phyloP scores from a whole-genome alignment of 345 rosid genomes.

The Rhizophora mangle region DNA sequence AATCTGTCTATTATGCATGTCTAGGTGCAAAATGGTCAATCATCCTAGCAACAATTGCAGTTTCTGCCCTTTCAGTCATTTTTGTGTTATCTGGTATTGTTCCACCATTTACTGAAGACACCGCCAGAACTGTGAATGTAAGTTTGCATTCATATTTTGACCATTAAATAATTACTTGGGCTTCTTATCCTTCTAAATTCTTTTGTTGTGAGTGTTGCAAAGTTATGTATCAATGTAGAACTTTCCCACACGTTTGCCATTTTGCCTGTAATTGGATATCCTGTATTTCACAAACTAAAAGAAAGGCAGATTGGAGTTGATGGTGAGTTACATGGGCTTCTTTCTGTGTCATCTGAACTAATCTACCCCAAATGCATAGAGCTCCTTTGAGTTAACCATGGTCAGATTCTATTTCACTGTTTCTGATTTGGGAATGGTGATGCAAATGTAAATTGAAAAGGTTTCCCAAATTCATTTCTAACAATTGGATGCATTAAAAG shows the following conservation, averaged over 20 bases:
- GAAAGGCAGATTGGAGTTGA: not conserved
- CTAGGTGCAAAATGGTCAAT: conserved; percentile 67
- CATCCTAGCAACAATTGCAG: conserved; percentile 42
- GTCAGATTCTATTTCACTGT: too few species aligned
- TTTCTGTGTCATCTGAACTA: not conserved
- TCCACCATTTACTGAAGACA: conserved; percentile 73
- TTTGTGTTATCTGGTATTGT: conserved; percentile 51
- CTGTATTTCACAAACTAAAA: not conserved
- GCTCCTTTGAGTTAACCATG: too few species aligned
- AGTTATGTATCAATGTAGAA: conserved; percentile 4
- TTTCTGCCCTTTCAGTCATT: conserved; percentile 54
- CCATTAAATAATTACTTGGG: not conserved
- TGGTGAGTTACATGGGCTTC: not conserved
- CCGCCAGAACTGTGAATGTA: conserved; percentile 87
- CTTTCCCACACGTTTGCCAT: not conserved
- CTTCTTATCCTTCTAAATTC: not conserved
- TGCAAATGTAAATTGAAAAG: too few species aligned
- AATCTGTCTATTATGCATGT: conserved; percentile 7
- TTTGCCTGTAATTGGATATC: too few species aligned
- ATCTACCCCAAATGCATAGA: too few species aligned
- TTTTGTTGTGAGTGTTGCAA: not conserved
- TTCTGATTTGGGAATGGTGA: too few species aligned
- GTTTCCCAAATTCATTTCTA: too few species aligned
- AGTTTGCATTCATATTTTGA: conserved; percentile 24
- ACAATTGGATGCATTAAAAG: too few species aligned